A percentile compares a stretch with the other conserved stretches of the same genome.
These are phyloP conservation scores for Talaromyces nanjingensis DNA, from an alignment of 495 filamentous ascomycete genomes.

Conservation along the genomic window DNA sequence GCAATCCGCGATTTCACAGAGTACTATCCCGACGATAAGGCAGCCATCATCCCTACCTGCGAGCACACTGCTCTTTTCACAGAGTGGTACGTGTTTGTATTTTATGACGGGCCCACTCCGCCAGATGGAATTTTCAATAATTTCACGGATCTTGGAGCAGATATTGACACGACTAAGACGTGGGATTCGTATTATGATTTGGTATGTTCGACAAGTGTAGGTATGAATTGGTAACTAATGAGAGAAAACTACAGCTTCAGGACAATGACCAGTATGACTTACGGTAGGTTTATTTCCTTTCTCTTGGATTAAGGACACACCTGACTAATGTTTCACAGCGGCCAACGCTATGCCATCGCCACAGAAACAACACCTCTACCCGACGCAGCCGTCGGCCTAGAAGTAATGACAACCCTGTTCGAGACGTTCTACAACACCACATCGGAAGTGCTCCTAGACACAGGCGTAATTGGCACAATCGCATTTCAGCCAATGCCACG, in stretches of 20 bases:
- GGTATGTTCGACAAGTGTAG: constrained; percentile 18
- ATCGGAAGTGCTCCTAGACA: constrained; percentile 32
- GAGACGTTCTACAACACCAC: constrained; percentile 46
- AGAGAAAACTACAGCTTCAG: constrained; percentile 20
- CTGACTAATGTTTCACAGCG: constrained; percentile 16
- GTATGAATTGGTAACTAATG: neutral
- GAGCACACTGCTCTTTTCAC: constrained; percentile 44
- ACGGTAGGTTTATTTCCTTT: constrained; percentile 17
- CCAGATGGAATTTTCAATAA: constrained; percentile 48
- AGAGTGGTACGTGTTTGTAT: constrained; percentile 56
- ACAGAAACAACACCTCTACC: constrained; percentile 53
- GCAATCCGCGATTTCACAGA: constrained; percentile 47
- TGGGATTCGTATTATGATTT: constrained; percentile 47
- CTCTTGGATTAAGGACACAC: neutral
- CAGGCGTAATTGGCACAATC: constrained; percentile 43
- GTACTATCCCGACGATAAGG: constrained; percentile 44
- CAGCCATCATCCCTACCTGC: constrained; percentile 46
- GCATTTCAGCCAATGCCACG: constrained; percentile 53
- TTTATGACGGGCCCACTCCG: constrained; percentile 52
- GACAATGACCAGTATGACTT: constrained; percentile 32
- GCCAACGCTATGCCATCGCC: constrained; percentile 47
- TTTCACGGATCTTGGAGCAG: constrained; percentile 43
- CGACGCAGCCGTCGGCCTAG: constrained; percentile 26
- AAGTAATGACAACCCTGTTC: constrained; percentile 40
- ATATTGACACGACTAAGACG: constrained; percentile 38